Evolutionary conservation across 139 green algal species (phyloP).

Genomic region (Coelastrella sp.): DNA sequence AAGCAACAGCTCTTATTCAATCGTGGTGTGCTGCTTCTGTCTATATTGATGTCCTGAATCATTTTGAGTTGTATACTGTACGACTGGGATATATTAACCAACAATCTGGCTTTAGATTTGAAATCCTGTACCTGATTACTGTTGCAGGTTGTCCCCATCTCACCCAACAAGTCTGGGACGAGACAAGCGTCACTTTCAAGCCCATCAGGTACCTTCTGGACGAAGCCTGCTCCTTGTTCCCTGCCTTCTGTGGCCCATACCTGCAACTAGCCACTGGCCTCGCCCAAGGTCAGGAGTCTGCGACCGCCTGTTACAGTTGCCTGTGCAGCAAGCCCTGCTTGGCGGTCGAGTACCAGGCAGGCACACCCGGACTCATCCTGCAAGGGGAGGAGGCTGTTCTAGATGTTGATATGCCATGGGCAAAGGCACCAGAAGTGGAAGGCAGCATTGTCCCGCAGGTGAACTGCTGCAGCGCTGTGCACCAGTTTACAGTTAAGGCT

Average conservation of each 20-base stretch:
- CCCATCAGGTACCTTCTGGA: constrained; percentile 65
- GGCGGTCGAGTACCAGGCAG: constrained; percentile 44
- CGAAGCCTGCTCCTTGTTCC: constrained; percentile 64
- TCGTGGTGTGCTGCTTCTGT: no score
- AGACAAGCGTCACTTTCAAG: constrained; percentile 9
- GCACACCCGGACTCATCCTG: background rate
- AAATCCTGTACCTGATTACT: background rate
- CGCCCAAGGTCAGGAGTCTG: constrained; percentile 31
- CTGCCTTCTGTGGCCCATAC: constrained; percentile 59
- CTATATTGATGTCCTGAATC: no score
- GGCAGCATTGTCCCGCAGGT: constrained; percentile 61
- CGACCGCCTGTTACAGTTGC: constrained; percentile 60
- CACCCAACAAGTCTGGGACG: constrained; percentile 55
- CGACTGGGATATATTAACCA: background rate
- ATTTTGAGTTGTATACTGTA: no score
- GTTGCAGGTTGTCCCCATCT: constrained; percentile 40
- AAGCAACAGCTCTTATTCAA: background rate
- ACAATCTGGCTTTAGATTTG: background rate
- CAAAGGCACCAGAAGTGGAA: constrained; percentile 55
- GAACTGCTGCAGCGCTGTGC: background rate
- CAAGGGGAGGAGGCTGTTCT: constrained; percentile 28
- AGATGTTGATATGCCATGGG: constrained; percentile 46
- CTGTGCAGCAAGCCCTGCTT: constrained; percentile 54
- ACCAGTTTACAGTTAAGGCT: background rate
- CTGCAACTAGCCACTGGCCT: constrained; percentile 63